A percentile compares a stretch with the other conserved stretches of the same genome.
These are phyloP conservation scores for Zygosaccharomyces pseudobailii DNA, from an alignment of 1,139 yeast species.

Conservation along the genomic window DNA sequence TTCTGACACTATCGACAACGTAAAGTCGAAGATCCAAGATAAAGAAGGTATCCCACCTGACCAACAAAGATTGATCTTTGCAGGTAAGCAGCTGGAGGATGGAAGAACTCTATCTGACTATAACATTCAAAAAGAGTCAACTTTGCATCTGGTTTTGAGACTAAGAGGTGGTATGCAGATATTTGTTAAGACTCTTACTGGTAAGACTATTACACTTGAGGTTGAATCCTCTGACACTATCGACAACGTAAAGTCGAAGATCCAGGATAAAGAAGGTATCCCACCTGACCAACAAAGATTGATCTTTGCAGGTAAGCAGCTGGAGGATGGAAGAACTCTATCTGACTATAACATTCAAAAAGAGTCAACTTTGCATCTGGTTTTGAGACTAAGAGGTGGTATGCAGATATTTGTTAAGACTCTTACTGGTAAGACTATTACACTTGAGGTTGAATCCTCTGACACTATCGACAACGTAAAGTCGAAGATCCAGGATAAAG, in stretches of 20 bases:
- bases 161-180: slow-evolving; percentile 79
- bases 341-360: slow-evolving; percentile 66
- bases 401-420: slow-evolving; percentile 62
- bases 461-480: slow-evolving; percentile 81
- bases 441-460: slow-evolving; percentile 65
- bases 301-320: slow-evolving; percentile 97
- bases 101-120: slow-evolving; percentile 85
- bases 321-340: slow-evolving; percentile 63
- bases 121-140: slow-evolving; percentile 88
- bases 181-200: slow-evolving; percentile 59
- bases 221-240: slow-evolving; percentile 72
- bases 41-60: slow-evolving; percentile 98
- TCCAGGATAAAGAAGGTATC: slow-evolving; percentile 97
- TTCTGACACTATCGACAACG: slow-evolving; percentile 69
- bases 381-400: slow-evolving; percentile 59
- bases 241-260: slow-evolving; percentile 91
- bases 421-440: slow-evolving; percentile 65
- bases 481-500: slow-evolving; percentile 97
- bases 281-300: slow-evolving; percentile 99
- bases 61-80: slow-evolving; percentile 96
- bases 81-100: slow-evolving; percentile 91
- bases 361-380: slow-evolving; percentile 56
- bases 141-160: slow-evolving; percentile 79
- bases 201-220: slow-evolving; percentile 67
- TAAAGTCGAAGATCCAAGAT: slow-evolving; percentile 97